Evolutionary conservation across 2,329 filamentous ascomycete genomes (phyloP), one percentile per base, ranked within the genome.

Genomic region (Onygenales sp.): DNA sequence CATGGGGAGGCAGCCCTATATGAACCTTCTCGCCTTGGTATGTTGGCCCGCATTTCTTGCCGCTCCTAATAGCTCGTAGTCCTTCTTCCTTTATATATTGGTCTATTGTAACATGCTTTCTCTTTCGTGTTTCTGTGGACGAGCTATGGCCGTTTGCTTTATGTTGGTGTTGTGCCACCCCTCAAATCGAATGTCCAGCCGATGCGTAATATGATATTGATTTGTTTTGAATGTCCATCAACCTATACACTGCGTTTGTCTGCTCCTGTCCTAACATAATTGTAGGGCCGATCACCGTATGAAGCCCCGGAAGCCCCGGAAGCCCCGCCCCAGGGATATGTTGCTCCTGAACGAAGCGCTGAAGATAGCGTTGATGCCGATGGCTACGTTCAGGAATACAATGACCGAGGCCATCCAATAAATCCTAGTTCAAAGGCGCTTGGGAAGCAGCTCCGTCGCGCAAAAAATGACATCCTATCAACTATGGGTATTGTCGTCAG

Each of bases 391-490:
- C 75, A 77, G 56, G 67, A 72, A 42, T 77, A 74, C 62, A 73
- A 77, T 61, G 65, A 67, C 49, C 65, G 71, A 52, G 75, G 74
- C 3, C 73, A 75, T 62, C 74, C 75, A 34, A 65, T 70, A 33
- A 76, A 77, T 57, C 63, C 65, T 3, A 65, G 65, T 34, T 74
- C 74, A 6, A 71, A 69, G 54, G 56, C 57, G 10, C 60, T 70
- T 32, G 68, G 67, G 8, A 67, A 68, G 42, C 66, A 69, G 49
- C 67, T 76, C 6, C 64, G 71, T 49, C 69, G 72, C 61, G 74
- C 75, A 0, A 75, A 77, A 56, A 77, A 77, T 65, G 74, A 77
- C 56, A 72, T 76, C 34, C 65, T 77, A 13, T 72, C 71, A 21
- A 75, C 71, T 7, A 74, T 76, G 66, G 74, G 74, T 3, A 70